Base-by-base conservation (phyloP, 129 eudicot genomes). In the Silybum marianum region DNA sequence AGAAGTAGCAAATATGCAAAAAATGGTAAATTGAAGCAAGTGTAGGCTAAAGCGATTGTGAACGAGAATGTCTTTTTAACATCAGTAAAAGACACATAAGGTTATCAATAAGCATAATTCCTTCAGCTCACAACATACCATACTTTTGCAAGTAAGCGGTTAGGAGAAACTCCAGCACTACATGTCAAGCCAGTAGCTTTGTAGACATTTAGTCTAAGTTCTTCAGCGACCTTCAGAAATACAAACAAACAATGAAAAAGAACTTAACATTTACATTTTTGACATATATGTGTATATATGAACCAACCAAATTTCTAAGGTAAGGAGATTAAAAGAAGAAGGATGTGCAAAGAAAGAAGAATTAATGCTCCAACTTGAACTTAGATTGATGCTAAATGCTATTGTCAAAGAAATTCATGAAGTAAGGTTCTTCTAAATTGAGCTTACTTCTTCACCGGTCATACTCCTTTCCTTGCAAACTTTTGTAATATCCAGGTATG, bases 101-200 rank as follows among this genome's bases (percentile, higher is more conserved):
- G 83, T 79, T 5, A 67, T 46, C 34, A 40, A 69, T 28, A 69
- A 36, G 12, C 30, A n/a, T 58, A 9, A 21, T 79, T 77, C 18
- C 32, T 73, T 74, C 54, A 76, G 72, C 81, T 75, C 68, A 78
- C 25, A 70, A 68, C 80, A 7, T 65, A 79, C 80, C 74, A 44
- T 26, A 95, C 99, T 95, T 96, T 96, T 32, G 99, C 99, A 78
- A 96, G 99, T 85, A 96, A 89, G 78, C 98, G 92, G 80, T 96
- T 96, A 26, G 99, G 92, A 65, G 91, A 97, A 70, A 96, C 95
- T 80, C 99, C 99, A 81, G 97, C 98, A 91, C 99, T 96, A 85
- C 99, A 96, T 26, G 99, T 96, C 69, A 96, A 90, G 44, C 99
- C 99, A 75, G 99, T 96, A 86, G 91, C 97, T 79, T 79, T 82